A percentile compares a stretch with the other conserved stretches of the same genome.
Conservation (phyloP, 2,329 filamentous ascomycete genomes). For the Fusarium sp. region DNA sequence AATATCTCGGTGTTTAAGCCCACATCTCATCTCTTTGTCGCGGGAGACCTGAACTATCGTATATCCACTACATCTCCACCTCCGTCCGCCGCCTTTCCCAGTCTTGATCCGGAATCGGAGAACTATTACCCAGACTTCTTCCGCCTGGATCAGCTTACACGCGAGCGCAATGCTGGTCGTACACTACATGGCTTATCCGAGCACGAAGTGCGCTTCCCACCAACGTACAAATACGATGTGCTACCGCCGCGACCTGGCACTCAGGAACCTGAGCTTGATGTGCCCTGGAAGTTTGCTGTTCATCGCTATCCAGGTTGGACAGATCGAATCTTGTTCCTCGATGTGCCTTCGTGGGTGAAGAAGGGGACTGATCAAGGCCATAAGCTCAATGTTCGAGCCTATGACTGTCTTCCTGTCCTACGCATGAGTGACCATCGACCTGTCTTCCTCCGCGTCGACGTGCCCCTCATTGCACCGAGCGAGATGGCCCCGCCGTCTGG, state of each 20-base stretch:
- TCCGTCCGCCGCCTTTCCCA: conserved; percentile 74
- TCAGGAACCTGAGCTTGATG: conserved; percentile 49
- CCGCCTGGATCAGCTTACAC: conserved; percentile 81
- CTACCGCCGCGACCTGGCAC: conserved; percentile 52
- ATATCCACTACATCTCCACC: conserved; percentile 78
- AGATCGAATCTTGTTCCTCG: conserved; percentile 87
- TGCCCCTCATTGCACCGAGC: conserved; percentile 71
- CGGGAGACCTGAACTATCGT: conserved; percentile 96
- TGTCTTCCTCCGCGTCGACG: conserved; percentile 79
- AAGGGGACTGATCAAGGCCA: conserved; percentile 39
- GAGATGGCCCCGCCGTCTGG: conserved; percentile 57
- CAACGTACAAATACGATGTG: conserved; percentile 90
- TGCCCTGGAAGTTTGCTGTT: conserved; percentile 69
- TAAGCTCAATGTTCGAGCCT: conserved; percentile 71
- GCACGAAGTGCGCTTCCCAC: conserved; percentile 82
- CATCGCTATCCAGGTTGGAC: conserved; percentile 95
- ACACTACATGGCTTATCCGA: conserved; percentile 87
- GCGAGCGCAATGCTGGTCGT: conserved; percentile 77
- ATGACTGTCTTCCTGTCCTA: conserved; percentile 83
- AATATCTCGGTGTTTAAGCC: conserved; percentile 81
- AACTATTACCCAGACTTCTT: conserved; percentile 79
- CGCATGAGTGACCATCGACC: conserved; percentile 90
- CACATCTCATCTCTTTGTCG: conserved; percentile 84
- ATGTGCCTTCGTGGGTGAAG: conserved; percentile 69
- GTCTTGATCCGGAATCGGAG: conserved; percentile 67